Percentiles rank a stretch among this genome's conserved stretches.
phyloP scores from a whole-genome alignment of 2,329 filamentous ascomycete species.

The Microdochium bolleyi region DNA sequence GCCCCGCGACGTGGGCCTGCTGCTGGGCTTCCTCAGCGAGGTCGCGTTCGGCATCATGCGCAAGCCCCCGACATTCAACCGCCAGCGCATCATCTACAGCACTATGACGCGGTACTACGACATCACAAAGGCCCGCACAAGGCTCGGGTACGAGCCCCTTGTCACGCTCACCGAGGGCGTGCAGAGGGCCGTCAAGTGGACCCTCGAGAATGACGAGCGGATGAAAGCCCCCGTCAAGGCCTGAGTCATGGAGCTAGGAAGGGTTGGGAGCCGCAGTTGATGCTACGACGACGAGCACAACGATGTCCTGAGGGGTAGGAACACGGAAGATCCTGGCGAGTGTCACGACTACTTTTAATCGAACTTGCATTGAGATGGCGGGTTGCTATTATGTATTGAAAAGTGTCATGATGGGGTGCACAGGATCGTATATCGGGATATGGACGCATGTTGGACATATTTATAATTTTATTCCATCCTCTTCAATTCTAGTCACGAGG shows the following conservation, averaged over 20 bases:
- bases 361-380: neutral
- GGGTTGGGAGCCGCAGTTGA: too few relatives aligned
- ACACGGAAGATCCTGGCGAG: neutral
- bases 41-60: constrained; percentile 38
- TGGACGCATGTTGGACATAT: too few relatives aligned
- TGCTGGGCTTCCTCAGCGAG: constrained; percentile 46
- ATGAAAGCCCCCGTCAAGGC: neutral
- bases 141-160: constrained; percentile 62
- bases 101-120: constrained; percentile 73
- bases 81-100: constrained; percentile 55
- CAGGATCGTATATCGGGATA: neutral
- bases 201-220: constrained; percentile 26
- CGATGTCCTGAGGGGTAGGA: neutral
- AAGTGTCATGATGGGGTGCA: neutral
- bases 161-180: constrained; percentile 60
- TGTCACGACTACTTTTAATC: neutral
- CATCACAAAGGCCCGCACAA: constrained; percentile 64
- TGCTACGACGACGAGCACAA: neutral
- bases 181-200: constrained; percentile 44
- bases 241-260: neutral
- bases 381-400: neutral
- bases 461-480: too few relatives aligned
- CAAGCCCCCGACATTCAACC: constrained; percentile 48
- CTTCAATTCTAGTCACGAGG: too few relatives aligned
- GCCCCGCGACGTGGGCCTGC: constrained; percentile 39